A percentile compares a stretch with the other conserved stretches of the same genome.
Conservation (phyloP, 2,329 filamentous ascomycete genomes). For the Aspergillus nomiae region DNA sequence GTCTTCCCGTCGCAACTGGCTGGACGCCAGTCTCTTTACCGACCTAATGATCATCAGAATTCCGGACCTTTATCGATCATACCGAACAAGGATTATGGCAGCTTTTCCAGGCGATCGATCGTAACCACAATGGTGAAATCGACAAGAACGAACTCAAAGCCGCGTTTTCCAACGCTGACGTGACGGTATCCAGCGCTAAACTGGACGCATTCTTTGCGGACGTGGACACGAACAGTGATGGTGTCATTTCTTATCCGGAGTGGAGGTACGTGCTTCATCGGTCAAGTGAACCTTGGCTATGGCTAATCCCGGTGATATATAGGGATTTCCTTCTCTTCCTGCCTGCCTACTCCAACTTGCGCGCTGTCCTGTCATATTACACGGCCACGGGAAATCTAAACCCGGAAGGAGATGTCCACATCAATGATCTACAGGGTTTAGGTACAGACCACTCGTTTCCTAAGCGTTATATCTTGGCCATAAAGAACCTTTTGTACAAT, state of each 20-base stretch:
- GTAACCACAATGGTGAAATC: constrained; percentile 79
- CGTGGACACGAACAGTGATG: constrained; percentile 87
- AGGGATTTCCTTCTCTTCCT: constrained; percentile 96
- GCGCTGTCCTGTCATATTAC: constrained; percentile 87
- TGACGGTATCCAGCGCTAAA: constrained; percentile 75
- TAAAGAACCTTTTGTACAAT: constrained; percentile 39
- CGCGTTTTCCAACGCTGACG: constrained; percentile 76
- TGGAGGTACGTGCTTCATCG: constrained; percentile 73
- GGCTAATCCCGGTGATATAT: constrained; percentile 16
- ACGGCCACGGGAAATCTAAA: constrained; percentile 85
- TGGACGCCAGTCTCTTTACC: constrained; percentile 19
- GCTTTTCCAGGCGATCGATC: constrained; percentile 86
- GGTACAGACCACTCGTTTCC: constrained; percentile 64
- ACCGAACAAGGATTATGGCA: constrained; percentile 80
- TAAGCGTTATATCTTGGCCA: constrained; percentile 37
- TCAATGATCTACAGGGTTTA: constrained; percentile 92
- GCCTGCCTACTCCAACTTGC: constrained; percentile 67
- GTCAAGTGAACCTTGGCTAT: constrained; percentile 9
- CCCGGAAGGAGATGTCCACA: constrained; percentile 88
- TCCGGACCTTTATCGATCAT: constrained; percentile 81
- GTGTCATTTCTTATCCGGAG: constrained; percentile 85
- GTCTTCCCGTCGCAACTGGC: constrained; percentile 19
- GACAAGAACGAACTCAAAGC: constrained; percentile 80
- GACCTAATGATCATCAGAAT: constrained; percentile 63
- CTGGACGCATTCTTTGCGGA: constrained; percentile 85